A percentile compares a stretch with the other conserved stretches of the same genome.
Evolutionary conservation across 2,329 filamentous ascomycete genomes (phyloP).

Genomic region (Aspergillus latus): DNA sequence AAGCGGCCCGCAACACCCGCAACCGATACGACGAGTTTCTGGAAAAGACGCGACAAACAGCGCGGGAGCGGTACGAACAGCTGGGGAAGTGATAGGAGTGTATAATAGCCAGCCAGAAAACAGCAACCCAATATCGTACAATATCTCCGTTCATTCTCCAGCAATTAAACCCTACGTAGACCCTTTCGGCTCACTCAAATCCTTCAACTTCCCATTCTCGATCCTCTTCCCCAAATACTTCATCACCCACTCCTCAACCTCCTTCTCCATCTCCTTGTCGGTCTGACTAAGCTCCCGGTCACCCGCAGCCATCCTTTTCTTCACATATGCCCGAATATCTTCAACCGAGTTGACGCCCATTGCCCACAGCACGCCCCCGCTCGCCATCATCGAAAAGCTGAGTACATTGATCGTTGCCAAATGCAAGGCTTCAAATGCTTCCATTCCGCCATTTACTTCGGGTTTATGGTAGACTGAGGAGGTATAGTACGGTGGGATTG

Average conservation of each 20-base stretch:
- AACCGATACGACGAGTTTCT: slow-evolving; percentile 50
- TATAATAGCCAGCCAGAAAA: slow-evolving; percentile 1
- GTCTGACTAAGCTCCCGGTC: slow-evolving; percentile 37
- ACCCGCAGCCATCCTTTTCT: slow-evolving; percentile 57
- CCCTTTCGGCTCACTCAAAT: slow-evolving; percentile 37
- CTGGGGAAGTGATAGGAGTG: slow-evolving; percentile 27
- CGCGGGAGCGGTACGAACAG: slow-evolving; percentile 49
- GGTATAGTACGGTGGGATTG: slow-evolving; percentile 69
- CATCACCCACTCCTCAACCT: slow-evolving; percentile 56
- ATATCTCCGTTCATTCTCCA: not conserved
- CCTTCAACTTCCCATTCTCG: slow-evolving; percentile 50
- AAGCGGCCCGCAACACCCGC: slow-evolving; percentile 50
- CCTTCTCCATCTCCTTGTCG: slow-evolving; percentile 52
- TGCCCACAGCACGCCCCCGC: slow-evolving; percentile 72
- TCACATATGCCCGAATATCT: slow-evolving; percentile 63
- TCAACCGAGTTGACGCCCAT: slow-evolving; percentile 71
- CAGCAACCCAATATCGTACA: slow-evolving; percentile 4
- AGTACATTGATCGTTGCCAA: slow-evolving; percentile 84
- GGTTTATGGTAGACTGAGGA: slow-evolving; percentile 47
- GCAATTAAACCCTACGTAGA: slow-evolving; percentile 6
- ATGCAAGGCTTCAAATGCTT: slow-evolving; percentile 80
- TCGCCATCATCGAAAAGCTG: slow-evolving; percentile 70
- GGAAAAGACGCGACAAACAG: slow-evolving; percentile 48
- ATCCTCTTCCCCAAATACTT: slow-evolving; percentile 44
- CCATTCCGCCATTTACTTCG: slow-evolving; percentile 61